These are phyloP conservation scores for Epithele typhae DNA, from an alignment of 768 basidiomycete species.

Conservation along the genomic window DNA sequence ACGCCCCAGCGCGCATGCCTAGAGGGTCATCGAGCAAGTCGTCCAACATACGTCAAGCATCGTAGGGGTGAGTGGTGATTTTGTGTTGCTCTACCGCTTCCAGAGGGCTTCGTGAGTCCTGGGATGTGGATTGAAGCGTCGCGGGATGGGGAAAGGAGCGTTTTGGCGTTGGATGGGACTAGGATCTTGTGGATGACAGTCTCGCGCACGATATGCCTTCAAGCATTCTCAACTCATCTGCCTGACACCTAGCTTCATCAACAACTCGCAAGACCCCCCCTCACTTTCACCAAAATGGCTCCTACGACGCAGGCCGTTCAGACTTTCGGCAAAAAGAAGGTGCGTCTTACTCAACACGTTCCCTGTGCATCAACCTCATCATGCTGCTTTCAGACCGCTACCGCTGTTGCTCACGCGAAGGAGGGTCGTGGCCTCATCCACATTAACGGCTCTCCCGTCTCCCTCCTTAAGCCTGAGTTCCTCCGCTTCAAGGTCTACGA, in stretches of 20 bases:
- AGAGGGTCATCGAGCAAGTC: slow-evolving; percentile 10
- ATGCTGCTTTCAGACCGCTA: slow-evolving; percentile 69
- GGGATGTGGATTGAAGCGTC: background rate
- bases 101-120: background rate
- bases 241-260: too few species aligned
- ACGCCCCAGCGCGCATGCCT: slow-evolving; percentile 7
- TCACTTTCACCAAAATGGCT: slow-evolving; percentile 74
- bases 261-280: too few species aligned
- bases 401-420: slow-evolving; percentile 94
- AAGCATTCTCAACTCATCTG: too few species aligned
- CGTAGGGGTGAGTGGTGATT: slow-evolving; percentile 36
- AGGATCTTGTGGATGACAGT: slow-evolving; percentile 33
- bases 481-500: slow-evolving; percentile 98
- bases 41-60: slow-evolving; percentile 26
- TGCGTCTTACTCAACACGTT: slow-evolving; percentile 20
- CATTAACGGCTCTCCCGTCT: slow-evolving; percentile 95
- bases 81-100: slow-evolving; percentile 8
- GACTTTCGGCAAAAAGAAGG: slow-evolving; percentile 99
- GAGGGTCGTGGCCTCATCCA: slow-evolving; percentile 96
- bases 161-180: slow-evolving; percentile 38
- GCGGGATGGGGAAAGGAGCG: background rate
- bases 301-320: slow-evolving; percentile 86
- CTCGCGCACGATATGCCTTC: too few species aligned
- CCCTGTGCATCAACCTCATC: background rate
- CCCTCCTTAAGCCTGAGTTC: slow-evolving; percentile 92